Percentiles rank a stretch among this genome's conserved stretches.
These are phyloP conservation scores for Geotrichum carabidarum DNA, from an alignment of 1,139 yeast species.

Conservation along the genomic window DNA sequence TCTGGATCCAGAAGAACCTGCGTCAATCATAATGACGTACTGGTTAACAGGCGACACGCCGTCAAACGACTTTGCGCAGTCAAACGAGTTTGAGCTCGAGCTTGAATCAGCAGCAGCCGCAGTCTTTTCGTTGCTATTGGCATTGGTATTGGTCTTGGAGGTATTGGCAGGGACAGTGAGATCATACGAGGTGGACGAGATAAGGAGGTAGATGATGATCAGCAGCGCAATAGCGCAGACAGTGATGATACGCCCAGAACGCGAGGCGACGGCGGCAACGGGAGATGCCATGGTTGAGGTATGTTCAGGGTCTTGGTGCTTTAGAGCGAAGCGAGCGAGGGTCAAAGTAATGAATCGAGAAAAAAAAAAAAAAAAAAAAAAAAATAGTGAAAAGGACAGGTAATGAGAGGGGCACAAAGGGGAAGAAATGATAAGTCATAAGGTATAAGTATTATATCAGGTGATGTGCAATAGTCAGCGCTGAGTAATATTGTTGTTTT, in stretches of 20 bases:
- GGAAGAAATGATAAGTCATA: background rate
- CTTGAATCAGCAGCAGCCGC: background rate
- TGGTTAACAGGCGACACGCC: constrained; percentile 40
- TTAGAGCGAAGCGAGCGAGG: background rate
- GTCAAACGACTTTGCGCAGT: constrained; percentile 35
- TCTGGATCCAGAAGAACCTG: constrained; percentile 94
- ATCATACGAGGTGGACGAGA: constrained; percentile 11
- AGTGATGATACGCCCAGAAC: constrained; percentile 16
- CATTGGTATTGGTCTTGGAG: background rate
- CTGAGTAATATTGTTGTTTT: background rate
- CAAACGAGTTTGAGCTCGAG: constrained; percentile 18
- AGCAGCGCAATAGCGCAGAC: constrained; percentile 11
- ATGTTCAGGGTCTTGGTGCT: background rate
- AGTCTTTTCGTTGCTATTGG: background rate
- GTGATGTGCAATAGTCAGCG: background rate
- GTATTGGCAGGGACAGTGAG: background rate
- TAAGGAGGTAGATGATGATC: constrained; percentile 11
- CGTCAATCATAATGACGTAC: constrained; percentile 84
- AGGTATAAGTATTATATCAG: background rate
- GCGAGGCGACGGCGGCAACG: constrained; percentile 12
- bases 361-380: constrained; percentile 2
- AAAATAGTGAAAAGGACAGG: background rate
- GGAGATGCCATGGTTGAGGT: background rate
- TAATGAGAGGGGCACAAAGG: background rate
- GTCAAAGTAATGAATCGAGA: background rate